phyloP scores from a whole-genome alignment of 202 grass and related monocot genomes.

The Hordeum pubiflorum region DNA sequence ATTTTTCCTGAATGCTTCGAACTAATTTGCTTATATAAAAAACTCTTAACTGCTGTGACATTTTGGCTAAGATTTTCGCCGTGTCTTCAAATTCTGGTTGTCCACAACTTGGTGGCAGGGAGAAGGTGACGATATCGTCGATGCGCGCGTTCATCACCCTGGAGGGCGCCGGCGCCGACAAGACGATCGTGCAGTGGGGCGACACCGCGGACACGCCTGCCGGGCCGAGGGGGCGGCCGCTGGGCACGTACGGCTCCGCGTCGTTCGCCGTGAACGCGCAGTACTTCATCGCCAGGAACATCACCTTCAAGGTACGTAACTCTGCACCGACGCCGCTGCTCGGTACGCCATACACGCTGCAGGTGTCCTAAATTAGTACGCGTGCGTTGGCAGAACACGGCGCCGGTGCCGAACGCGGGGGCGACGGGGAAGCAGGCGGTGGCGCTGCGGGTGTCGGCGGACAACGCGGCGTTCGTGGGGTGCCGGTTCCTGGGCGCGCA shows the following conservation, averaged over 20 bases:
- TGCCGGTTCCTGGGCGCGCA: constrained; percentile 78
- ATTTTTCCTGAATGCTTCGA: no score
- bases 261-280: constrained; percentile 72
- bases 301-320: constrained; percentile 70
- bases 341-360: no score
- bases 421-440: constrained; percentile 80
- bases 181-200: constrained; percentile 70
- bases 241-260: constrained; percentile 71
- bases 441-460: constrained; percentile 75
- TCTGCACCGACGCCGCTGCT: no score
- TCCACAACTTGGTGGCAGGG: constrained; percentile 9
- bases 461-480: constrained; percentile 82
- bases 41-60: background rate
- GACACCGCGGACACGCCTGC: constrained; percentile 57
- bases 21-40: background rate
- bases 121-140: constrained; percentile 68
- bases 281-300: constrained; percentile 83
- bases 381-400: constrained; percentile 45
- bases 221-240: constrained; percentile 40
- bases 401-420: constrained; percentile 61
- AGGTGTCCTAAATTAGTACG: background rate
- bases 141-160: constrained; percentile 64
- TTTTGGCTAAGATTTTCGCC: background rate
- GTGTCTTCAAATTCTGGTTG: background rate
- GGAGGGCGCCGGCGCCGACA: constrained; percentile 69